These are phyloP conservation scores for Solanum megistacrolobum DNA, from an alignment of 257 asterid species.

Conservation along the genomic window DNA sequence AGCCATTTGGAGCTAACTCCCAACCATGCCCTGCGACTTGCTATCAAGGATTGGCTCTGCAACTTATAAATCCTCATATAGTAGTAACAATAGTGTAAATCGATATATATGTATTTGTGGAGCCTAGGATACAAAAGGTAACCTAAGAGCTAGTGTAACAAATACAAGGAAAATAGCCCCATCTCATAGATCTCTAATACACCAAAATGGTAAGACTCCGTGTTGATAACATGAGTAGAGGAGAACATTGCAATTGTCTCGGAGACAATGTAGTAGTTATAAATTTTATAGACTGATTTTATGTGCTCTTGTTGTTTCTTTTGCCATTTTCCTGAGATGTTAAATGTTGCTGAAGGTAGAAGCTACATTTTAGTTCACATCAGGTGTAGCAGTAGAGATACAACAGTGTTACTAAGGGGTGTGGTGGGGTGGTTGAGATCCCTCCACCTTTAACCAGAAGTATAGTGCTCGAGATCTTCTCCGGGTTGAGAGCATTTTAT, in stretches of 20 bases:
- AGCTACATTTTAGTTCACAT: not conserved
- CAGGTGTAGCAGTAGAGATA: not conserved
- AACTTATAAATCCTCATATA: conserved; percentile 14
- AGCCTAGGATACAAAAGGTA: not conserved
- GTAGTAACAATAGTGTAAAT: not conserved
- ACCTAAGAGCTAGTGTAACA: not conserved
- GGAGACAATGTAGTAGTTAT: not conserved
- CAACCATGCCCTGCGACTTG: conserved; percentile 46
- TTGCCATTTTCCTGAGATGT: not conserved
- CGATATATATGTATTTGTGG: not conserved
- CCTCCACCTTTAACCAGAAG: not conserved
- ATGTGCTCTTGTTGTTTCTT: not conserved
- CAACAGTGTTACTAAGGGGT: not conserved
- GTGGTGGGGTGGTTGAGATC: not conserved
- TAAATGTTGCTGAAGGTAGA: not conserved
- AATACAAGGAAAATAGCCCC: not conserved
- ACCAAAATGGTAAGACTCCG: not conserved
- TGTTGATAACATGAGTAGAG: not conserved
- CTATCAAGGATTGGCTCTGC: conserved; percentile 73
- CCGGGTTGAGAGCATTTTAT: not conserved
- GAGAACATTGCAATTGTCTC: not conserved
- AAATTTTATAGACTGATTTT: not conserved
- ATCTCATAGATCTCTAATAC: not conserved
- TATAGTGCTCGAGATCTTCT: not conserved
- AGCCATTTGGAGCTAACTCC: conserved; percentile 48